A percentile compares a stretch with the other conserved stretches of the same genome.
Conservation (phyloP, 306 rosid species). For the Begonia fuchsioides region DNA sequence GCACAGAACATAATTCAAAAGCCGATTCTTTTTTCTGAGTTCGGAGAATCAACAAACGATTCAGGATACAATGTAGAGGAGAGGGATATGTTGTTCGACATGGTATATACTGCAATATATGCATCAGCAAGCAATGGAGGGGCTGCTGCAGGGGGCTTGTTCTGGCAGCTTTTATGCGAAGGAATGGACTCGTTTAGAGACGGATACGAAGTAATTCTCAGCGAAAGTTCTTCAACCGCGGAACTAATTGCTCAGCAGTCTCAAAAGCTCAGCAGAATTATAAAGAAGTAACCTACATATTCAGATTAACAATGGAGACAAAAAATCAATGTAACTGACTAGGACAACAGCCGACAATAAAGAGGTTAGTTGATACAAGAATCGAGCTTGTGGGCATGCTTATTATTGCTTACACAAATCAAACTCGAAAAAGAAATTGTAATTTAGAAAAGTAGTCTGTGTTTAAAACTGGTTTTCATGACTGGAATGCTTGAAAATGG, state of each 20-base stretch:
- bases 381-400: no score
- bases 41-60: slow-evolving; percentile 45
- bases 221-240: slow-evolving; percentile 44
- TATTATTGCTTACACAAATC: no score
- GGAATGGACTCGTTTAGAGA: slow-evolving; percentile 78
- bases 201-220: slow-evolving; percentile 59
- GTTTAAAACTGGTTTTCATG: slow-evolving; percentile 3
- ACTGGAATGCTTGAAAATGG: slow-evolving; percentile 54
- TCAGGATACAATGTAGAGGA: slow-evolving; percentile 20
- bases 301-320: slow-evolving; percentile 17
- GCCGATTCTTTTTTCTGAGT: slow-evolving; percentile 80
- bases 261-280: slow-evolving; percentile 35
- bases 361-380: no score
- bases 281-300: slow-evolving; percentile 58
- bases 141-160: slow-evolving; percentile 59
- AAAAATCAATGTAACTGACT: slow-evolving; percentile 23
- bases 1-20: slow-evolving; percentile 69
- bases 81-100: slow-evolving; percentile 45
- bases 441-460: no score
- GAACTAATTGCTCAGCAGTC: slow-evolving; percentile 52
- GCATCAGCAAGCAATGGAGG: slow-evolving; percentile 71
- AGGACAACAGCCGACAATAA: background rate
- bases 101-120: slow-evolving; percentile 46
- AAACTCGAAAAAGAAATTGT: no score
- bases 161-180: slow-evolving; percentile 75